Percentiles rank a stretch among this genome's conserved stretches.
phyloP scores from a whole-genome alignment of 805 yeast genomes.

The Starmerella asiatica region DNA sequence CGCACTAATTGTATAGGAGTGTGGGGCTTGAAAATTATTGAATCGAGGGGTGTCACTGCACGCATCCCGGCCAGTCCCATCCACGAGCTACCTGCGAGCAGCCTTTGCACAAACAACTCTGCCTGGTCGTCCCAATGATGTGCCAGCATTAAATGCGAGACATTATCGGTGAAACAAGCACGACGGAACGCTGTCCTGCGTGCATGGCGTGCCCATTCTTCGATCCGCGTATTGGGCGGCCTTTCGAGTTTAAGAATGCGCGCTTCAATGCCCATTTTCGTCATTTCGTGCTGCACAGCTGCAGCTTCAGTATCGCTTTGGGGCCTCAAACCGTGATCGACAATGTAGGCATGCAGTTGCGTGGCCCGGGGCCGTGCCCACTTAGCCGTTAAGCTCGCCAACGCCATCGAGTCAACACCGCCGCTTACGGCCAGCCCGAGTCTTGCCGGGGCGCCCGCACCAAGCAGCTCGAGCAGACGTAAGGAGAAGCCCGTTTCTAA shows the following conservation, averaged over 20 bases:
- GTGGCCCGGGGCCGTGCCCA: conserved; percentile 26
- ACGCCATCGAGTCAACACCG: conserved; percentile 69
- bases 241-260: conserved; percentile 24
- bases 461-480: conserved; percentile 11
- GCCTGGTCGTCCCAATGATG: conserved; percentile 62
- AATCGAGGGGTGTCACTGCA: conserved; percentile 14
- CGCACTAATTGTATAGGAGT: conserved; percentile 23
- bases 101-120: conserved; percentile 52
- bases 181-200: conserved; percentile 36
- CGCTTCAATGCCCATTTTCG: conserved; percentile 21
- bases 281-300: conserved; percentile 21
- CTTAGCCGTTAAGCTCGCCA: conserved; percentile 38
- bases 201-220: conserved; percentile 44
- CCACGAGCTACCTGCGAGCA: conserved; percentile 34
- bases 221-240: conserved; percentile 31
- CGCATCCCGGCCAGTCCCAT: conserved; percentile 50
- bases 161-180: conserved; percentile 29
- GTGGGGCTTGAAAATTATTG: conserved; percentile 22
- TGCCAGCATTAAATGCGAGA: conserved; percentile 40
- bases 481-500: no score
- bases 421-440: conserved; percentile 58
- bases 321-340: conserved; percentile 47
- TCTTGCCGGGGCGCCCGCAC: conserved; percentile 12
- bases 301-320: conserved; percentile 41
- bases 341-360: conserved; percentile 40